Base-by-base conservation (phyloP, 768 basidiomycete genomes). In the Lactarius sanguifluus region DNA sequence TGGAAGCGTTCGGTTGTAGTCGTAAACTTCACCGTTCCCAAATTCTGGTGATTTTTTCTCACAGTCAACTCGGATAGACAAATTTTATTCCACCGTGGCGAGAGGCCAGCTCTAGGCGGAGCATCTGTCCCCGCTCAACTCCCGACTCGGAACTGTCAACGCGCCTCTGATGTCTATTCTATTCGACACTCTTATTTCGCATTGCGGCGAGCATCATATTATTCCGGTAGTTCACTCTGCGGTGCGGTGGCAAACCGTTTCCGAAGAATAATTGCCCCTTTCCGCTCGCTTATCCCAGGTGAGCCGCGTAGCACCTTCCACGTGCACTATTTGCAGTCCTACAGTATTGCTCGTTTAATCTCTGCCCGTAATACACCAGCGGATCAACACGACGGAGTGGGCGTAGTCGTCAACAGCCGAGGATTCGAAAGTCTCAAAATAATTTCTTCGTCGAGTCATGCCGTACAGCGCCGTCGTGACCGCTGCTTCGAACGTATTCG, bases 231-330 rank as follows among this genome's bases (percentile, higher is more conserved):
- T 66, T 36, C 34, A 47, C 54, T 47, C 28, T 23, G 12, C 16
- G 9, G 20, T 50, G 65, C 57, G 61, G 40, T 62, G 13, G 38
- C n/a, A 16, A 34, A 41, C 30, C 34, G 28, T 20, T 40, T 52
- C 47, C 16, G 38, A 18, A 47, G 47, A 23, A 36, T n/a, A 38
- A 25, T 25, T n/a, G 13, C 41, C 23, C 23, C 20, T 34, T 61
- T 52, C 13, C 25, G 54, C 32, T 30, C n/a, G 41, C 32, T 4
- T 43, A 56, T 62, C 61, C 34, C 61, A 65, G 64, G 50, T 62
- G 61, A 57, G 65, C 30, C 20, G 47, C 50, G 30, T 38, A 13
- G 43, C 30, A 18, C 30, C 34, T 5, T 23, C 23, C 23, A 45
- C 10, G 43, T 1, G 20, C 9, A 45, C 20, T 45, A 20, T 8